Evolutionary conservation across 225 moss, liverwort and hornwort genomes (phyloP).

Genomic region (Thuidium tamariscinum): DNA sequence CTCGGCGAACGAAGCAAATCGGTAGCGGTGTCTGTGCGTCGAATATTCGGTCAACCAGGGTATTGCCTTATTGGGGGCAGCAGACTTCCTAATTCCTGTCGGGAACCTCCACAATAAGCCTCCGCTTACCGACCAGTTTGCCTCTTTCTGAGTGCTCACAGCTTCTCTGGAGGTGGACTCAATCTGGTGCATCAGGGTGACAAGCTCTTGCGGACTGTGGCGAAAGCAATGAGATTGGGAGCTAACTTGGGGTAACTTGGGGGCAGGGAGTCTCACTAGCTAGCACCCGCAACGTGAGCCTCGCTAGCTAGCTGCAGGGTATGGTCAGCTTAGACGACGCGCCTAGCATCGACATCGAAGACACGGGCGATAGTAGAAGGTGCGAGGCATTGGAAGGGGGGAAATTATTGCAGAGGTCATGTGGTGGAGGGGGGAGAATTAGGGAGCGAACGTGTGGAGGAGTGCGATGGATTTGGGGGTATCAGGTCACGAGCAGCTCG

Average conservation of each 20-base stretch:
- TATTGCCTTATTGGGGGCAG: not conserved
- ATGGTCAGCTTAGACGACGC: conserved; percentile 13
- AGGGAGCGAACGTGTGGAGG: not conserved
- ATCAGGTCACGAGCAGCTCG: conserved; percentile 9
- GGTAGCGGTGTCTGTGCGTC: not conserved
- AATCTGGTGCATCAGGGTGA: not conserved
- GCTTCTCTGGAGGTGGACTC: not conserved
- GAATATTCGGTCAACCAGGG: conserved; percentile 2
- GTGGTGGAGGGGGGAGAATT: conserved; percentile 17
- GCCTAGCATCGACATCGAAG: not conserved
- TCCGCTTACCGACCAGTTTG: conserved; percentile 3
- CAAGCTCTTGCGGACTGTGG: not conserved
- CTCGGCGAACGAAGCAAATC: not conserved
- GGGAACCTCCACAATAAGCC: not conserved
- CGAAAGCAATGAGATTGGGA: not conserved
- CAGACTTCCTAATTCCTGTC: not conserved
- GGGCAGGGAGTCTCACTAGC: not conserved
- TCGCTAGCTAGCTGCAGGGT: conserved; percentile 3
- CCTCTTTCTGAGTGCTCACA: not conserved
- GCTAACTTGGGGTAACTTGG: not conserved
- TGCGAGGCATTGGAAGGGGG: not conserved
- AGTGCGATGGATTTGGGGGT: conserved; percentile 25
- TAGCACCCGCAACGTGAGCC: not conserved
- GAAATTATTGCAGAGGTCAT: not conserved
- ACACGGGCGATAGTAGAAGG: not conserved